phyloP scores from a whole-genome alignment of 345 rosid species.

The Pugionium dolabratum region DNA sequence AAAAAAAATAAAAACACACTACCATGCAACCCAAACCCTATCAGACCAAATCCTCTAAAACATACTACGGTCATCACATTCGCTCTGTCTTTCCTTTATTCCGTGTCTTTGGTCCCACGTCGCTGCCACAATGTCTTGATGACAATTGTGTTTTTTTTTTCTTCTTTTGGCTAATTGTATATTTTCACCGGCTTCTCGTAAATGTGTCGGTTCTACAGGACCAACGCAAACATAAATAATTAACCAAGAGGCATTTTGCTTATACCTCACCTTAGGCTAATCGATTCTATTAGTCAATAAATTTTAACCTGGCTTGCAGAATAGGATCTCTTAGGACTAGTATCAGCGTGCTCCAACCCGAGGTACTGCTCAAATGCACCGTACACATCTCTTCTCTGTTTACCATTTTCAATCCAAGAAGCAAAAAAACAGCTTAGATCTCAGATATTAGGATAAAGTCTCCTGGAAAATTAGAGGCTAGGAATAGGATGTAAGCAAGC shows the following conservation, averaged over 20 bases:
- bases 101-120: constrained; percentile 31
- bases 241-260: not conserved
- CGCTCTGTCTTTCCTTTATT: constrained; percentile 22
- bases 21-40: constrained; percentile 32
- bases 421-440: not conserved
- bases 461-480: not conserved
- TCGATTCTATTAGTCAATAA: not conserved
- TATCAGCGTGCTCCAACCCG: constrained; percentile 92
- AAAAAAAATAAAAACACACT: constrained; percentile 12
- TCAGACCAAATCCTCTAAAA: constrained; percentile 39
- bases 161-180: constrained; percentile 49
- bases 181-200: constrained; percentile 77
- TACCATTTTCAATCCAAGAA: constrained; percentile 13
- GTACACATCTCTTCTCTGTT: constrained; percentile 82
- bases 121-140: constrained; percentile 22
- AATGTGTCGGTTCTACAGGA: constrained; percentile 66
- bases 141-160: constrained; percentile 4
- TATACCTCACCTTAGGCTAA: not conserved
- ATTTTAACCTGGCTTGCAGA: constrained; percentile 73
- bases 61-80: constrained; percentile 33
- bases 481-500: not conserved
- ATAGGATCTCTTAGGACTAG: constrained; percentile 70
- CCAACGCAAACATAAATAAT: not conserved
- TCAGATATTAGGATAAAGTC: not conserved
- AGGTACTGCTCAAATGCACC: constrained; percentile 99